Evolutionary conservation across 1,284 basidiomycete genomes (phyloP).

Genomic region (Boletus semigastroideus): DNA sequence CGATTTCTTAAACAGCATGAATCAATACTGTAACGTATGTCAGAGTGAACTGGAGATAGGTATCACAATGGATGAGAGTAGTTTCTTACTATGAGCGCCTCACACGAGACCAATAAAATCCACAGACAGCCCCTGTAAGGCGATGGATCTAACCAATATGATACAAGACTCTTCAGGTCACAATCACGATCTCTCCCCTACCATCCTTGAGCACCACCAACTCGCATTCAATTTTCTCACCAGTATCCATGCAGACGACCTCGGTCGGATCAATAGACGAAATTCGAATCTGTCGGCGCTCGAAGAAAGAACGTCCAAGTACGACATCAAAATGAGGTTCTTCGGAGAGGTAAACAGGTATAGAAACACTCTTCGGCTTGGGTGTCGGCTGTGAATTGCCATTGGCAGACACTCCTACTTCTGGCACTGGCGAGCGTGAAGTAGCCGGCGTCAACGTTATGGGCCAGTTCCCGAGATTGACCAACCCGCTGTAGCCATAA

Average conservation of each 20-base stretch:
- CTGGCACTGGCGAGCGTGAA: constrained; percentile 22
- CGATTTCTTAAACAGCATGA: not conserved
- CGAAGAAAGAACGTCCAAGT: constrained; percentile 91
- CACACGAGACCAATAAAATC: not conserved
- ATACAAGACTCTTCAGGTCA: constrained; percentile 50
- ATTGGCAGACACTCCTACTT: constrained; percentile 11
- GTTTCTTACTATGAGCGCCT: not conserved
- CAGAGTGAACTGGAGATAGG: not conserved
- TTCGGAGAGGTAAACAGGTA: constrained; percentile 80
- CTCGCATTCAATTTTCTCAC: constrained; percentile 92
- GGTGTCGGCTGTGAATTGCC: constrained; percentile 27
- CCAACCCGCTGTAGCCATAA: constrained; percentile 84
- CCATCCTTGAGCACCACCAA: constrained; percentile 88
- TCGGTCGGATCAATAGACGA: constrained; percentile 86
- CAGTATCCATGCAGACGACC: constrained; percentile 91
- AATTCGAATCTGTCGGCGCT: constrained; percentile 82
- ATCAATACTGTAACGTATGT: not conserved
- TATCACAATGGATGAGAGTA: not conserved
- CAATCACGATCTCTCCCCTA: constrained; percentile 83
- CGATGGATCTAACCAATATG: not conserved
- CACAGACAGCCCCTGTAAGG: not conserved
- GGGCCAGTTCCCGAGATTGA: constrained; percentile 81
- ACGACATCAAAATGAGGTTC: constrained; percentile 97
- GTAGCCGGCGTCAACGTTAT: constrained; percentile 53
- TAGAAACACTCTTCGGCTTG: constrained; percentile 36